Evolutionary conservation across 441 rosid species (phyloP), one percentile per base, ranked within the genome.

Genomic region (Flueggea neowawraea): DNA sequence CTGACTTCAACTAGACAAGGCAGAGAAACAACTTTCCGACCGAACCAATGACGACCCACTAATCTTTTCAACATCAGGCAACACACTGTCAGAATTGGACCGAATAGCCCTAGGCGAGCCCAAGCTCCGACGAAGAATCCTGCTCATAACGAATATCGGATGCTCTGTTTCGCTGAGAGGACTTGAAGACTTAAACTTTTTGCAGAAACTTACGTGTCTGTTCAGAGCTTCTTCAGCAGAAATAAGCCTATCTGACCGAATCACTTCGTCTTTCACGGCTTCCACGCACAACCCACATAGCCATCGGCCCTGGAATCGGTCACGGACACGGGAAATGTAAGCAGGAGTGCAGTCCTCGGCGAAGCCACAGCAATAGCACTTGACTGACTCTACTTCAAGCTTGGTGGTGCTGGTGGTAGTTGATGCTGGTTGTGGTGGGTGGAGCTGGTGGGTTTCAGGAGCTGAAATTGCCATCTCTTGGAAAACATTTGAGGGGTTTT

Each of bases 11-110:
- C 79, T 64, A 56, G 87, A 84, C 16, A 82, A 62, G 65, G 89
- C 73, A n/a, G 96, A 65, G 68, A 87, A 83, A 69, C 94, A 87
- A 70, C 88, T 83, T 56, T 57, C 88, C 7, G 89, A 84, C 54
- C 88, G 89, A 67, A 78, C 75, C 58, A 85, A 77, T 6, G 80
- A 2, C 4, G 78, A 52, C 22, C 31, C 52, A 16, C 63, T 62
- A 1, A 82, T 81, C 6, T 49, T 73, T 36, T 73, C 75, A 17
- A 84, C 65, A 12, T 63, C 76, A 2, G 78, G 85, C 71, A 89
- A 77, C 28, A 65, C 64, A 2, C 84, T 59, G 64, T 75, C 74
- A 0, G 90, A 82, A 32, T 54, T 72, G 9, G 84, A 73, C 28
- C 81, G 70, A 16, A 76, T 66, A 56, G 86, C 16, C 57, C 53